These are phyloP conservation scores for Alternaria postmessia DNA, from an alignment of 2,329 filamentous ascomycete genomes.

Conservation along the genomic window DNA sequence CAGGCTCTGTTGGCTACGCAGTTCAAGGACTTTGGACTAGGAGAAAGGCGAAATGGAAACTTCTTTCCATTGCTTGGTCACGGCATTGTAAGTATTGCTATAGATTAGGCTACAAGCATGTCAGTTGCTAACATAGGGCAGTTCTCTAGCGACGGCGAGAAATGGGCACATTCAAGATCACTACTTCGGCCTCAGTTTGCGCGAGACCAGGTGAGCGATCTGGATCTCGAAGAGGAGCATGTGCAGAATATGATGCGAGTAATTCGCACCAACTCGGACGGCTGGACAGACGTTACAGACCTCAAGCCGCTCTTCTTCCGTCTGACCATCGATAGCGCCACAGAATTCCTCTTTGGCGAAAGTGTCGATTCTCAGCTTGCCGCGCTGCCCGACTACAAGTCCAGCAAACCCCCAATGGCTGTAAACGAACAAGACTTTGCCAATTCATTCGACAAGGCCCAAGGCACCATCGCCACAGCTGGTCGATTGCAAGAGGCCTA, in stretches of 20 bases:
- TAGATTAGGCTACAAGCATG: background rate
- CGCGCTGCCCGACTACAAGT: constrained; percentile 27
- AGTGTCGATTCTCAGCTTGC: constrained; percentile 42
- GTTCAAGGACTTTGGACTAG: constrained; percentile 57
- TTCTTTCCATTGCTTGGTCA: constrained; percentile 53
- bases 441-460: constrained; percentile 33
- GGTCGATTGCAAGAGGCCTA: constrained; percentile 41
- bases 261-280: constrained; percentile 25
- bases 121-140: constrained; percentile 11
- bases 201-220: constrained; percentile 42
- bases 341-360: constrained; percentile 50
- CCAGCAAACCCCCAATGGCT: constrained; percentile 16
- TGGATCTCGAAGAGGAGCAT: constrained; percentile 44
- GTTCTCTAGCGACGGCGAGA: constrained; percentile 42
- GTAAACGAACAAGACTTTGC: constrained; percentile 35
- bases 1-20: constrained; percentile 55
- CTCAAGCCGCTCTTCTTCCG: constrained; percentile 52
- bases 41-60: constrained; percentile 42
- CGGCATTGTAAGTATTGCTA: constrained; percentile 43
- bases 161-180: constrained; percentile 43
- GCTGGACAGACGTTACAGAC: constrained; percentile 42
- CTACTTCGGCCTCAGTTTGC: constrained; percentile 50
- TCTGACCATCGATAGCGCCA: constrained; percentile 50
- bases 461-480: constrained; percentile 22
- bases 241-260: constrained; percentile 45